phyloP scores from a whole-genome alignment of 306 rosid genomes.

The Albizia julibrissin region DNA sequence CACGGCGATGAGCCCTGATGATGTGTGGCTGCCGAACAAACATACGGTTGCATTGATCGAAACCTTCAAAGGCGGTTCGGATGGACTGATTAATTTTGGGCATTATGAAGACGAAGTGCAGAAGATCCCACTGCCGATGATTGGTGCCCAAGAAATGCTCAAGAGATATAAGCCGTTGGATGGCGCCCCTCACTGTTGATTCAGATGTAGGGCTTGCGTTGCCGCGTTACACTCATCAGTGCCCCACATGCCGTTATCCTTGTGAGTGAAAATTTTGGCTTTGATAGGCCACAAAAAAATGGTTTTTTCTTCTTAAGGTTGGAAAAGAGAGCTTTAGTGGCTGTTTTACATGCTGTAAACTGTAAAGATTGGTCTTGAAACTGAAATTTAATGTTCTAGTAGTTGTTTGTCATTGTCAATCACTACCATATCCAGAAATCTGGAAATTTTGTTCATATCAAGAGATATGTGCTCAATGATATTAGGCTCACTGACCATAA shows the following conservation, averaged over 20 bases:
- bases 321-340: neutral
- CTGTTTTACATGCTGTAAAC: neutral
- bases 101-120: neutral
- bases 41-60: neutral
- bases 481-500: neutral
- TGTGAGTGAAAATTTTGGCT: neutral
- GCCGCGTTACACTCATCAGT: neutral
- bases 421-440: neutral
- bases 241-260: conserved; percentile 30
- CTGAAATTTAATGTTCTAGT: neutral
- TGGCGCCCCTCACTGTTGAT: conserved; percentile 1
- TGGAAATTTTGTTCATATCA: neutral
- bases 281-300: no score
- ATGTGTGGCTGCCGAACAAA: neutral
- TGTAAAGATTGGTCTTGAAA: neutral
- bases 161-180: conserved; percentile 25
- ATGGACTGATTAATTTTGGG: neutral
- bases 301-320: neutral
- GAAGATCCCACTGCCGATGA: neutral
- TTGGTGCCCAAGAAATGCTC: neutral
- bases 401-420: neutral
- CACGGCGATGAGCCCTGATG: neutral
- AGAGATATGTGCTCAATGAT: neutral
- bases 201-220: conserved; percentile 13
- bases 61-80: neutral